Evolutionary conservation across 2,329 filamentous ascomycete genomes (phyloP).

Genomic region (Arthrinium puccinioides): DNA sequence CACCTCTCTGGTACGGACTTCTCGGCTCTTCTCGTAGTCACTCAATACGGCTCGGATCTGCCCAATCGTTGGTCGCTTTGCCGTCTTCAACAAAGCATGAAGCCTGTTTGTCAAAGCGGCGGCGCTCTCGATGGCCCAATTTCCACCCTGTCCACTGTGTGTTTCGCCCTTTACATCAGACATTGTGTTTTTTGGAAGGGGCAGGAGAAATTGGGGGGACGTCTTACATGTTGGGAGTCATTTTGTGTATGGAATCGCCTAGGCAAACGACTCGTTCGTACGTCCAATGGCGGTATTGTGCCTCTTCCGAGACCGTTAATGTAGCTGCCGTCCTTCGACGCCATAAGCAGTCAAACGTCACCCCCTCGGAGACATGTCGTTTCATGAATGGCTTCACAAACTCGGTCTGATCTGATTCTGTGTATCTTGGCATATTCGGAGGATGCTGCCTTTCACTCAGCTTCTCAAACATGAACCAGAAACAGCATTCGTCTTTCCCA

Average conservation of each 20-base stretch:
- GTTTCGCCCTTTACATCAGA: too few species aligned
- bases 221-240: background rate
- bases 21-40: too few species aligned
- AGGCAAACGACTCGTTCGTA: background rate
- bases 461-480: background rate
- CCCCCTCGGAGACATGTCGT: background rate
- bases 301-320: background rate
- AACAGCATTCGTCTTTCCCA: too few species aligned
- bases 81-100: background rate
- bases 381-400: background rate
- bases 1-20: too few species aligned
- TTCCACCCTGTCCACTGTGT: constrained; percentile 1
- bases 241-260: background rate
- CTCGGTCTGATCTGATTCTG: background rate
- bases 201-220: too few species aligned
- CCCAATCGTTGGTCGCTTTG: too few species aligned
- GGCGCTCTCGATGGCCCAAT: background rate
- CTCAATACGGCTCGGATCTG: too few species aligned
- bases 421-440: background rate
- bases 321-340: background rate
- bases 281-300: background rate
- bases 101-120: background rate
- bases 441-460: too few species aligned
- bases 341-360: background rate
- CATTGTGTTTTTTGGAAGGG: too few species aligned